These are phyloP conservation scores for Petunia hybrid DNA, from an alignment of 305 asterid species.

Conservation along the genomic window DNA sequence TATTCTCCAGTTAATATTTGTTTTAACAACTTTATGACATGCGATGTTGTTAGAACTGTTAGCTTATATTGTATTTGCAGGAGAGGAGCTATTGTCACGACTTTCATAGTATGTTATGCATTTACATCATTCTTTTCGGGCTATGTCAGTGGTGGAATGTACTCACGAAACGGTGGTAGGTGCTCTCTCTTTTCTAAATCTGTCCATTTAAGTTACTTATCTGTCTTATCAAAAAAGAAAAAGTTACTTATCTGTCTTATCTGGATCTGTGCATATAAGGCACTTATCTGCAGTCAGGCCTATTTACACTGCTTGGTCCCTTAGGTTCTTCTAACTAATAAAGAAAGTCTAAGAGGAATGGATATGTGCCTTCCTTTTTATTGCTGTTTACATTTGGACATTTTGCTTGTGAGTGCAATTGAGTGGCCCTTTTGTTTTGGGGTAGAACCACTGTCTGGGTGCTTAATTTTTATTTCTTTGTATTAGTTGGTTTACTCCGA, in stretches of 20 bases:
- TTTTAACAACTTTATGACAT: background rate
- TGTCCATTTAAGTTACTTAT: background rate
- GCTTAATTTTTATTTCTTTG: background rate
- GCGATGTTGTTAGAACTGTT: background rate
- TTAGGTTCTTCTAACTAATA: background rate
- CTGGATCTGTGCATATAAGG: background rate
- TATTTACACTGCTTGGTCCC: background rate
- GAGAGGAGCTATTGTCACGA: slow-evolving; percentile 63
- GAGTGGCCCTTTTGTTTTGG: too few species aligned
- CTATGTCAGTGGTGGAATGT: slow-evolving; percentile 62
- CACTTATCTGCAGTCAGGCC: background rate
- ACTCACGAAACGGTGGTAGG: slow-evolving; percentile 63
- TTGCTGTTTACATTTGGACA: background rate
- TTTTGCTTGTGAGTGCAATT: background rate
- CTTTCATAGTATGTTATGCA: slow-evolving; percentile 60
- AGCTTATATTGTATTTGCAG: slow-evolving; percentile 33
- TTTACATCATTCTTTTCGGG: slow-evolving; percentile 62
- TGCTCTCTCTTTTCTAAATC: background rate
- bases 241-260: background rate
- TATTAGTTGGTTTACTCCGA: background rate
- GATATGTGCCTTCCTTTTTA: background rate
- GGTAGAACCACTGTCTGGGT: background rate
- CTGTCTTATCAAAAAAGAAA: too few species aligned
- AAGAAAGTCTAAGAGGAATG: background rate
- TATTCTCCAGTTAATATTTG: background rate